Evolutionary conservation across 2,329 filamentous ascomycete species (phyloP).

Genomic region (Monosporascus sp.): DNA sequence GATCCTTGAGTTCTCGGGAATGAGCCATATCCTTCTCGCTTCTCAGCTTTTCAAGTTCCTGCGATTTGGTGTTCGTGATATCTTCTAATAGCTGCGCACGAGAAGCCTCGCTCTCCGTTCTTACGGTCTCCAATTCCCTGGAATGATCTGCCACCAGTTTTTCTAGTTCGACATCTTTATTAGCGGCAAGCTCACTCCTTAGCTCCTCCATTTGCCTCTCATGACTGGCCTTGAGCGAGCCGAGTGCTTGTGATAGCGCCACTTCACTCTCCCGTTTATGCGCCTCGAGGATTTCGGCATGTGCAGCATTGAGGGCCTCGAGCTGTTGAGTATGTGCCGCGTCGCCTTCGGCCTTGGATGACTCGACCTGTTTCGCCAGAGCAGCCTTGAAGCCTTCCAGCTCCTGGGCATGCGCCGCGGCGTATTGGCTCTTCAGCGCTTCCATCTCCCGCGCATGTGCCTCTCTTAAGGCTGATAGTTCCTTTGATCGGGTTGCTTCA

Average conservation of each 20-base stretch:
- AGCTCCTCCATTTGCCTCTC: constrained; percentile 21
- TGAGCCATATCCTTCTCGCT: constrained; percentile 2
- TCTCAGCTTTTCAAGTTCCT: constrained; percentile 14
- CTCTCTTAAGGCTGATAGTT: constrained; percentile 22
- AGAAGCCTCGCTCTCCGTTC: constrained; percentile 14
- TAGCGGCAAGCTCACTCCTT: constrained; percentile 19
- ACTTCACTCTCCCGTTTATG: constrained; percentile 25
- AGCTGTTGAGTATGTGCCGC: constrained; percentile 23
- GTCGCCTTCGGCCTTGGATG: constrained; percentile 25
- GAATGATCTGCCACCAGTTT: constrained; percentile 16
- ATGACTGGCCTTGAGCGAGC: constrained; percentile 22
- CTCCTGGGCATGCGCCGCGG: constrained; percentile 23
- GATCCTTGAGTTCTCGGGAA: neutral
- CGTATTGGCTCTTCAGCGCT: constrained; percentile 20
- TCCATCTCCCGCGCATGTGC: constrained; percentile 24
- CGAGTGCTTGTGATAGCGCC: constrained; percentile 18
- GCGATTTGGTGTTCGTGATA: constrained; percentile 12
- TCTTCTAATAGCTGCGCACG: constrained; percentile 11
- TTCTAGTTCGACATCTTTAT: constrained; percentile 18
- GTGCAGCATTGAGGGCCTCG: constrained; percentile 24
- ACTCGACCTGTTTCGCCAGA: constrained; percentile 26
- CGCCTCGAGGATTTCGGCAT: constrained; percentile 24
- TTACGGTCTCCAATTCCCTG: constrained; percentile 17
- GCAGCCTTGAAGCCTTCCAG: constrained; percentile 25
- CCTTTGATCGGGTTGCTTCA: constrained; percentile 19